phyloP scores from a whole-genome alignment of 73 alveolate species.

The Blepharisma japonicum region DNA sequence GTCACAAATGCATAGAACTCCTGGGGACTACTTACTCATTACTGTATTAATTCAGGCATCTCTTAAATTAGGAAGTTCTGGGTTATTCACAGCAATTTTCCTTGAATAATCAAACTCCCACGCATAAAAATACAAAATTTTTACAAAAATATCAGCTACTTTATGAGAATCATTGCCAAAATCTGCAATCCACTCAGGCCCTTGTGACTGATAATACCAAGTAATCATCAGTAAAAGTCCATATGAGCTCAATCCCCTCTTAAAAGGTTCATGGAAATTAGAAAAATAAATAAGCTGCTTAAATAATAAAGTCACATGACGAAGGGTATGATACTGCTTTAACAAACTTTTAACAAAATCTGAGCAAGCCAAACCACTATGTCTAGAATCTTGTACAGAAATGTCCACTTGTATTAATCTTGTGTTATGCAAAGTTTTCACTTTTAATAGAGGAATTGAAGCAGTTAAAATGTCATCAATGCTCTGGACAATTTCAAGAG shows the following conservation, averaged over 20 bases:
- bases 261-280: conserved; percentile 21
- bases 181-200: neutral
- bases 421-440: neutral
- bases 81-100: neutral
- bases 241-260: neutral
- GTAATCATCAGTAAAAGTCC: neutral
- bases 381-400: neutral
- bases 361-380: conserved; percentile 6
- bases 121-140: neutral
- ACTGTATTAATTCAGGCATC: conserved; percentile 1
- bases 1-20: neutral
- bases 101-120: neutral
- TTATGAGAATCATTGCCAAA: neutral
- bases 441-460: neutral
- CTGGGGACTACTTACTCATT: neutral
- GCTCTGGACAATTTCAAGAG: neutral
- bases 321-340: neutral
- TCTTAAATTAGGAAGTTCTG: neutral
- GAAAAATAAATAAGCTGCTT: conserved; percentile 24
- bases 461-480: conserved; percentile 10
- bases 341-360: conserved; percentile 2
- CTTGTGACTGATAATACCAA: neutral
- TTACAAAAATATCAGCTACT: neutral
- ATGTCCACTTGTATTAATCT: neutral
- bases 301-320: neutral